phyloP scores from a whole-genome alignment of 2,329 filamentous ascomycete genomes.

The Cytospora leucostoma region DNA sequence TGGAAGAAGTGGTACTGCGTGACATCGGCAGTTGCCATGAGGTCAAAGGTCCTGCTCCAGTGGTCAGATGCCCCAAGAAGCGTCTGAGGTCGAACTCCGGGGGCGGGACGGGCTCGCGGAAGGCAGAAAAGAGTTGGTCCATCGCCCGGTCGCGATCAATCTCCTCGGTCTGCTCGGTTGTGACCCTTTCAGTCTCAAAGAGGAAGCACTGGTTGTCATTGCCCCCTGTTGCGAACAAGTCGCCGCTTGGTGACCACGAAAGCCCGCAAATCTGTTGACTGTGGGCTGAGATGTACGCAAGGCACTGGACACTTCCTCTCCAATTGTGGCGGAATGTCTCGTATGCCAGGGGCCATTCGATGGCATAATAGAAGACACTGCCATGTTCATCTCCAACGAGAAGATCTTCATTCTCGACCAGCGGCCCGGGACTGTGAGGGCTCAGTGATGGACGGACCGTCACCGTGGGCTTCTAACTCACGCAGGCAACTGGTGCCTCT shows the following conservation, averaged over 20 bases:
- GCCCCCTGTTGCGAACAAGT: slow-evolving; percentile 80
- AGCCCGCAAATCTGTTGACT: slow-evolving; percentile 90
- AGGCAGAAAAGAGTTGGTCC: slow-evolving; percentile 19
- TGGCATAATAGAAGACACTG: slow-evolving; percentile 80
- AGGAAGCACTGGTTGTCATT: slow-evolving; percentile 91
- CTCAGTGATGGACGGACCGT: slow-evolving; percentile 55
- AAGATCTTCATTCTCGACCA: slow-evolving; percentile 75
- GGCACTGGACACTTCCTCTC: slow-evolving; percentile 75
- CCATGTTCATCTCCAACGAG: slow-evolving; percentile 84
- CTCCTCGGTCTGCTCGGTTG: slow-evolving; percentile 33
- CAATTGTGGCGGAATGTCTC: slow-evolving; percentile 67
- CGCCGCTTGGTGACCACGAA: slow-evolving; percentile 79
- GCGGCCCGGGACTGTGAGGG: slow-evolving; percentile 46
- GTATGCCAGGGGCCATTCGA: slow-evolving; percentile 77
- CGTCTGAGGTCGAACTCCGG: slow-evolving; percentile 10
- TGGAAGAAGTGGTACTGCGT: not conserved
- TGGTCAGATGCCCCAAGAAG: slow-evolving; percentile 1
- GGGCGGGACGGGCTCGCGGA: slow-evolving; percentile 25
- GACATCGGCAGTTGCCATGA: not conserved
- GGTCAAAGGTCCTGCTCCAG: not conserved
- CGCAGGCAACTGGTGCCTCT: slow-evolving; percentile 68
- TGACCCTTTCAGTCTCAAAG: slow-evolving; percentile 68
- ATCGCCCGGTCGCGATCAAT: slow-evolving; percentile 6
- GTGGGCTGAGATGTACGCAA: slow-evolving; percentile 77
- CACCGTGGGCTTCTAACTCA: slow-evolving; percentile 74